These are phyloP conservation scores for Prunus padus DNA, from an alignment of 306 rosid genomes.

Conservation along the genomic window DNA sequence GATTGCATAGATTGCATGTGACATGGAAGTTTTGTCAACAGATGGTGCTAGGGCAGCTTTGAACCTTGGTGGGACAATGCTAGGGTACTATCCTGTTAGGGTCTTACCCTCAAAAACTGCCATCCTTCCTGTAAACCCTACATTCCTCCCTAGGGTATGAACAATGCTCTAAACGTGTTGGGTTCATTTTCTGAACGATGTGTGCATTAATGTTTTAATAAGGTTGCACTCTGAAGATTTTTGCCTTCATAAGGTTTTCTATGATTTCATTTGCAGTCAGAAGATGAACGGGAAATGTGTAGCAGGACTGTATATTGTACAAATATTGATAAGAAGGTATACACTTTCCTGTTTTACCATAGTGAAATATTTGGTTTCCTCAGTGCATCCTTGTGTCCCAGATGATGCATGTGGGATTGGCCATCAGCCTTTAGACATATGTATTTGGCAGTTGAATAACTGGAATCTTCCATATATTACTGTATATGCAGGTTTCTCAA, in stretches of 20 bases:
- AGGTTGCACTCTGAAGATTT: neutral
- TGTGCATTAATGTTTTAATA: neutral
- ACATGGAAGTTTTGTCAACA: constrained; percentile 42
- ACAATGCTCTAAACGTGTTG: constrained; percentile 16
- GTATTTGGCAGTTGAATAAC: constrained; percentile 11
- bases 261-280: constrained; percentile 58
- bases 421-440: neutral
- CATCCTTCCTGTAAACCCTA: constrained; percentile 96
- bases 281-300: constrained; percentile 98
- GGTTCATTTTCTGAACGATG: neutral
- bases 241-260: constrained; percentile 19
- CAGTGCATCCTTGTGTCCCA: neutral
- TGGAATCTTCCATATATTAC: constrained; percentile 9
- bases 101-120: constrained; percentile 98
- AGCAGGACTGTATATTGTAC: constrained; percentile 93
- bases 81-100: constrained; percentile 91
- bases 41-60: constrained; percentile 90
- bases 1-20: constrained; percentile 18
- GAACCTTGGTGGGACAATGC: constrained; percentile 87
- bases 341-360: neutral
- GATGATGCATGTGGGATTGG: neutral
- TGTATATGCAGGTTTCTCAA: constrained; percentile 71
- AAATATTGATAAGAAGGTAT: constrained; percentile 93
- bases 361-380: neutral
- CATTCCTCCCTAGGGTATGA: constrained; percentile 93